A percentile compares a stretch with the other conserved stretches of the same genome.
phyloP scores from a whole-genome alignment of 306 rosid species.

The Prunus padus region DNA sequence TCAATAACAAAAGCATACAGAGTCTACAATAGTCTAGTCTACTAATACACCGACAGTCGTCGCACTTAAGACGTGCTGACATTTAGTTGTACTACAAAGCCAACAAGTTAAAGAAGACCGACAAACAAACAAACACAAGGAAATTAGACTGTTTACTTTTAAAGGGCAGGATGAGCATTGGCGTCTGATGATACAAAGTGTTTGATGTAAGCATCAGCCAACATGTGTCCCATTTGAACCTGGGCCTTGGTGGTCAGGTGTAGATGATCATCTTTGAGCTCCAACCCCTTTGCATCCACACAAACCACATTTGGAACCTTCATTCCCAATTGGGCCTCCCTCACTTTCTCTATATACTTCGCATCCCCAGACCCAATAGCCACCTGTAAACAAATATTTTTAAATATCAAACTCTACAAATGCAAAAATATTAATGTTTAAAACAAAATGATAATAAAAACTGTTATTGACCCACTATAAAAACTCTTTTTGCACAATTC shows the following conservation, averaged over 20 bases:
- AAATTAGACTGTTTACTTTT: not conserved
- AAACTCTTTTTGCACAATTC: no score
- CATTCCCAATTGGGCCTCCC: constrained; percentile 63
- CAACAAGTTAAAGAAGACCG: no score
- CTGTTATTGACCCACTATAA: no score
- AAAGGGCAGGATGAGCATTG: not conserved
- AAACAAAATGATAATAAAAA: no score
- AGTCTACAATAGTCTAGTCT: no score
- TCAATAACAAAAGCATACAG: no score
- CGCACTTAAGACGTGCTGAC: no score
- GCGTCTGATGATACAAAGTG: constrained; percentile 35
- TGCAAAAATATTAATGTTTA: not conserved
- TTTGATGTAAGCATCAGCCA: constrained; percentile 60
- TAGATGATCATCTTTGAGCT: constrained; percentile 60
- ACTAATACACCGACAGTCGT: no score
- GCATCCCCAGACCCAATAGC: constrained; percentile 58
- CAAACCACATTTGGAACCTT: constrained; percentile 52
- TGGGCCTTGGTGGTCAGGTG: constrained; percentile 68
- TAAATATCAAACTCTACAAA: not conserved
- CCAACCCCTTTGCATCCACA: constrained; percentile 73
- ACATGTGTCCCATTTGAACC: constrained; percentile 59
- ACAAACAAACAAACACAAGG: not conserved
- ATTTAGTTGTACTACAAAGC: no score
- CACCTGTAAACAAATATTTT: constrained; percentile 36
- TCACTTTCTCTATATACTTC: constrained; percentile 49